These are phyloP conservation scores for Orbilia quercus DNA, from an alignment of 2,329 filamentous ascomycete genomes.

Conservation along the genomic window DNA sequence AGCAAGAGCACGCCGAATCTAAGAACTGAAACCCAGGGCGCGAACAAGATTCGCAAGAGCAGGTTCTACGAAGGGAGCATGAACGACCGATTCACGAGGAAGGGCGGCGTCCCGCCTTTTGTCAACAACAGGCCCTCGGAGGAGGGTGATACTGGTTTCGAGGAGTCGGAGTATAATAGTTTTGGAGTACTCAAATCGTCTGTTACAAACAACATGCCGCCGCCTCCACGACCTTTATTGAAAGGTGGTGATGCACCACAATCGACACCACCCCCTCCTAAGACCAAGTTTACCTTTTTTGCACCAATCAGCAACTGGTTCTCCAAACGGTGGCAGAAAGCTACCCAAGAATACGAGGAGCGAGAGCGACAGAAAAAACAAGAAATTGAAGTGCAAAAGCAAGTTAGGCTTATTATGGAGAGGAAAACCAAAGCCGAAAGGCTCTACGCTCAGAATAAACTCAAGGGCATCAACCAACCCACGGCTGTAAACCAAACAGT, in stretches of 20 bases:
- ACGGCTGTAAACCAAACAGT: conserved; percentile 25
- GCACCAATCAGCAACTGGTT: conserved; percentile 53
- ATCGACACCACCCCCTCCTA: conserved; percentile 39
- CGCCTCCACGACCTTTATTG: conserved; percentile 24
- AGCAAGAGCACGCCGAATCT: conserved; percentile 60
- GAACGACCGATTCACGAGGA: conserved; percentile 75
- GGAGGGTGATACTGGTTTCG: conserved; percentile 5
- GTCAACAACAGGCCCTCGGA: conserved; percentile 25
- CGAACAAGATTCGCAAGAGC: conserved; percentile 54
- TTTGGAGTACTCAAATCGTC: conserved; percentile 40
- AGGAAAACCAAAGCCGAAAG: conserved; percentile 46
- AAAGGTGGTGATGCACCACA: conserved; percentile 19
- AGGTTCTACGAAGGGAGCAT: conserved; percentile 83
- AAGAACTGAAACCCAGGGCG: conserved; percentile 35
- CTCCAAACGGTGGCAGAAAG: conserved; percentile 51
- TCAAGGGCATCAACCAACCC: conserved; percentile 53
- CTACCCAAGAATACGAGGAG: conserved; percentile 51
- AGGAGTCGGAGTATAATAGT: conserved; percentile 29
- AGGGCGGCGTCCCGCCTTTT: conserved; percentile 50
- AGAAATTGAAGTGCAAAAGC: conserved; percentile 36
- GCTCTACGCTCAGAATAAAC: conserved; percentile 49
- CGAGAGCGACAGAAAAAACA: conserved; percentile 43
- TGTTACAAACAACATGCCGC: conserved; percentile 14
- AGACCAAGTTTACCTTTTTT: conserved; percentile 49
- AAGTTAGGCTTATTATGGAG: conserved; percentile 40